These are phyloP conservation scores for Pinus tabuliformis DNA, from an alignment of 75 land plant genomes.

Conservation along the genomic window DNA sequence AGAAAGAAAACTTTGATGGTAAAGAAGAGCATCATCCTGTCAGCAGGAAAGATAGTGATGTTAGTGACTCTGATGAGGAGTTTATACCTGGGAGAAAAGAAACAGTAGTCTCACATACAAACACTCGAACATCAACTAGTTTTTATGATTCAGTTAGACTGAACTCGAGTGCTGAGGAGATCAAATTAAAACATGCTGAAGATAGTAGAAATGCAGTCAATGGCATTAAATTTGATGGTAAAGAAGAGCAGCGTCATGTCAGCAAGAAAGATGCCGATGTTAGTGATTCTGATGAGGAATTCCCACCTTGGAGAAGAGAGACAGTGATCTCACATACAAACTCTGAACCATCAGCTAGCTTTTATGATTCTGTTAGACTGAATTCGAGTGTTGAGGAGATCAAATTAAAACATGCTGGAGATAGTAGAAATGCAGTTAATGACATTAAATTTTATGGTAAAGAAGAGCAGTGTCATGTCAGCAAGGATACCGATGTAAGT, in stretches of 20 bases:
- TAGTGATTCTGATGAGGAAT: background rate
- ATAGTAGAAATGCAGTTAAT: background rate
- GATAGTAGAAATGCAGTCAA: background rate
- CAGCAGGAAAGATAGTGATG: background rate
- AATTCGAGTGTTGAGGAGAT: background rate
- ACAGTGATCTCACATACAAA: background rate
- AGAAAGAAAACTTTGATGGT: background rate
- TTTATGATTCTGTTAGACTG: no score
- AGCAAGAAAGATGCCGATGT: background rate
- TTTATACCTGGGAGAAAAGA: background rate
- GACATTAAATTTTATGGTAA: background rate
- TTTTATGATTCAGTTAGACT: conserved; percentile 5
- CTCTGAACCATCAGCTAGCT: no score
- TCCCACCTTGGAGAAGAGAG: background rate
- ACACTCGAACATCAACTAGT: conserved; percentile 1
- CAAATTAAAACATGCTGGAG: background rate
- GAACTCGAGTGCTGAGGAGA: background rate
- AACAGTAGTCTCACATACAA: background rate
- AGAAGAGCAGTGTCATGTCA: conserved; percentile 1
- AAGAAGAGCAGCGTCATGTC: background rate
- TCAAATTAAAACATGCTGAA: background rate
- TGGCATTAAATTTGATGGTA: background rate
- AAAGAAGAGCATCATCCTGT: background rate
- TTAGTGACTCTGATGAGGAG: background rate
- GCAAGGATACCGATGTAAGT: background rate